Percentiles rank a stretch among this genome's conserved stretches.
Evolutionary conservation across 2,329 filamentous ascomycete species (phyloP).

Genomic region (Waltergamsia citrina): DNA sequence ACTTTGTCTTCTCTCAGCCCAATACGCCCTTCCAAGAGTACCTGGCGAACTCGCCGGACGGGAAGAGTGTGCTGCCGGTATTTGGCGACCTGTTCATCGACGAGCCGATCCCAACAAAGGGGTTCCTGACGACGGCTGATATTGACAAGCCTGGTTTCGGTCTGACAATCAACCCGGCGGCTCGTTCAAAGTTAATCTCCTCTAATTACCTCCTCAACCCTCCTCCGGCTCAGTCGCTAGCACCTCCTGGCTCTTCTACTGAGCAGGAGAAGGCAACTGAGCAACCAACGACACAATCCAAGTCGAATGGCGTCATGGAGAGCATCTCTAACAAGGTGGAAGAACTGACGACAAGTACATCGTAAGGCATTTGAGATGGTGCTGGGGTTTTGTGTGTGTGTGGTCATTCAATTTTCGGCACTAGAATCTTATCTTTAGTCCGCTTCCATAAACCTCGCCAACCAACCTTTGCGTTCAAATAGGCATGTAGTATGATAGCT

Average conservation of each 20-base stretch:
- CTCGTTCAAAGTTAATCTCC: constrained; percentile 61
- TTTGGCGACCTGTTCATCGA: constrained; percentile 88
- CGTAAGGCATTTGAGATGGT: too few species aligned
- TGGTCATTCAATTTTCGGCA: too few species aligned
- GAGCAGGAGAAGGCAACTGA: constrained; percentile 7
- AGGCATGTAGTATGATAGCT: too few species aligned
- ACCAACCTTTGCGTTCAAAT: too few species aligned
- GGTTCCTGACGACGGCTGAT: constrained; percentile 68
- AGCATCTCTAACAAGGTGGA: constrained; percentile 24
- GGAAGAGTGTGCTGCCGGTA: constrained; percentile 80
- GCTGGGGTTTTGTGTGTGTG: too few species aligned
- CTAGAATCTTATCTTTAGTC: too few species aligned
- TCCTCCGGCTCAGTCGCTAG: constrained; percentile 38
- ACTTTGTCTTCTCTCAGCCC: constrained; percentile 88
- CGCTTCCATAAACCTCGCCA: too few species aligned
- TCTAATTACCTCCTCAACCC: constrained; percentile 65
- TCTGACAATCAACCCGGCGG: constrained; percentile 73
- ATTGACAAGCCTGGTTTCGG: constrained; percentile 89
- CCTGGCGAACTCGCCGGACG: constrained; percentile 84
- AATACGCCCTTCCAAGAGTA: constrained; percentile 97
- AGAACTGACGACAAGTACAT: constrained; percentile 14
- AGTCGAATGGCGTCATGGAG: constrained; percentile 14
- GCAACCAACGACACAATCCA: constrained; percentile 2
- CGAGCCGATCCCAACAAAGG: constrained; percentile 79
- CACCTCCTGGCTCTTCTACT: constrained; percentile 13